Base-by-base conservation (phyloP, 2,329 filamentous ascomycete species). In the Clarireedia paspali region DNA sequence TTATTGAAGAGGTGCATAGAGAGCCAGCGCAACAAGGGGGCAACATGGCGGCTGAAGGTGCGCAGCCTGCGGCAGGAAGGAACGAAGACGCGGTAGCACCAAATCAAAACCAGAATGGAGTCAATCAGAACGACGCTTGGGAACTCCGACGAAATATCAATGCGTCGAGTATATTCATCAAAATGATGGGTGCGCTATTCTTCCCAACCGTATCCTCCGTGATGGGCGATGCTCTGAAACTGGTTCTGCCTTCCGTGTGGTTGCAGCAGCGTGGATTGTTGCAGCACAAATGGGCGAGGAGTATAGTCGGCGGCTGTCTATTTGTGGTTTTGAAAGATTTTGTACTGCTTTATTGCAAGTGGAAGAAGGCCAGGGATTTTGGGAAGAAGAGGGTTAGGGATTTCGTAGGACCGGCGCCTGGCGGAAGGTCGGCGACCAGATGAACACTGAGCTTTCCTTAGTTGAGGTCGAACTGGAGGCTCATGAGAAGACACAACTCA, bases 281-380 rank as follows among this genome's bases (percentile, higher is more conserved):
- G 34, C 88, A 94, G 67, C 82, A 88, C 63, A 83, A 85, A 57
- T 97, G 94, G 90, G 94, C 91, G 1, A 79, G 94, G 55, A 96
- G 89, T 66, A 76, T 99, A 2, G 79, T 94, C 1, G 94, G 94
- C 1, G 94, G 94, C 0, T 94, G 89, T 68, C 73, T 95, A 20
- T 96, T 92, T 65, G 85, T 97, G 15, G 84, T 96, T 9, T 71
- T 96, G 52, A 94, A 92, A 70, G 84, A 88, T 63, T 75, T 75
- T 2, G 72, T 85, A 50, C 73, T 75, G 56, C 70, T 88, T 24
- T 87, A 84, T 66, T 76, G 78, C 61, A 87, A 86, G 71, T 84
- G 83, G 68, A 75, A 81, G 59, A 77, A 76, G 59, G 82, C 81
- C 12, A 75, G 79, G 63, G 76, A 81, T 36, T 77, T 79, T 64